A percentile compares a stretch with the other conserved stretches of the same genome.
Conservation (phyloP, 2,329 filamentous ascomycete species). For the Epichloe coenophiala region DNA sequence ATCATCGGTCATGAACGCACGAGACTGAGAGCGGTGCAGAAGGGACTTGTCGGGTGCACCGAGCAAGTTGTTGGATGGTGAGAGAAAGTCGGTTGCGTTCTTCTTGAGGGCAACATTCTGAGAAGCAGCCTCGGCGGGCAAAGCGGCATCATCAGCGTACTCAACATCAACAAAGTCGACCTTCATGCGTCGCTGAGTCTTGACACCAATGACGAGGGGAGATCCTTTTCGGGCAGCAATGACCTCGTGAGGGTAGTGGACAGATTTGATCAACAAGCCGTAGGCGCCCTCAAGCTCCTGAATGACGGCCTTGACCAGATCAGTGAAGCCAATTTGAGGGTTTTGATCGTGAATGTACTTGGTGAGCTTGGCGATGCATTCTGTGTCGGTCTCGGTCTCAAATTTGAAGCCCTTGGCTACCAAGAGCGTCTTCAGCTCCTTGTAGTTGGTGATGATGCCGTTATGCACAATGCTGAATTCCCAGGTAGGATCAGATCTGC, state of each 20-base stretch:
- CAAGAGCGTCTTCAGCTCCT: slow-evolving; percentile 91
- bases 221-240: slow-evolving; percentile 98
- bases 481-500: slow-evolving; percentile 83
- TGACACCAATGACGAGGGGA: slow-evolving; percentile 92
- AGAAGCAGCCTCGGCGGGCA: slow-evolving; percentile 85
- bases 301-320: slow-evolving; percentile 93
- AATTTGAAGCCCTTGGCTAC: slow-evolving; percentile 94
- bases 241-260: slow-evolving; percentile 96
- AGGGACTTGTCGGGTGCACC: slow-evolving; percentile 95
- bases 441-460: slow-evolving; percentile 99
- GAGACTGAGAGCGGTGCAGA: slow-evolving; percentile 94
- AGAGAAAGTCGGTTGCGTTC: slow-evolving; percentile 53
- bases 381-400: slow-evolving; percentile 97
- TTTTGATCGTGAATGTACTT: slow-evolving; percentile 97
- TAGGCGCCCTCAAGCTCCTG: slow-evolving; percentile 97
- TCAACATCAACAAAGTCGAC: slow-evolving; percentile 99
- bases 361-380: slow-evolving; percentile 97
- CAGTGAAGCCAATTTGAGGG: slow-evolving; percentile 88
- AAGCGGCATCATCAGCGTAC: slow-evolving; percentile 73
- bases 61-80: slow-evolving; percentile 49
- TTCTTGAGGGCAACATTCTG: slow-evolving; percentile 98
- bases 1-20: slow-evolving; percentile 97
- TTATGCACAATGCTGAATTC: slow-evolving; percentile 98
- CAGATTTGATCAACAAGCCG: slow-evolving; percentile 92
- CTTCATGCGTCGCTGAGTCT: slow-evolving; percentile 98